Evolutionary conservation across 106 monocot species (phyloP).

Genomic region (Chionographis japonica): DNA sequence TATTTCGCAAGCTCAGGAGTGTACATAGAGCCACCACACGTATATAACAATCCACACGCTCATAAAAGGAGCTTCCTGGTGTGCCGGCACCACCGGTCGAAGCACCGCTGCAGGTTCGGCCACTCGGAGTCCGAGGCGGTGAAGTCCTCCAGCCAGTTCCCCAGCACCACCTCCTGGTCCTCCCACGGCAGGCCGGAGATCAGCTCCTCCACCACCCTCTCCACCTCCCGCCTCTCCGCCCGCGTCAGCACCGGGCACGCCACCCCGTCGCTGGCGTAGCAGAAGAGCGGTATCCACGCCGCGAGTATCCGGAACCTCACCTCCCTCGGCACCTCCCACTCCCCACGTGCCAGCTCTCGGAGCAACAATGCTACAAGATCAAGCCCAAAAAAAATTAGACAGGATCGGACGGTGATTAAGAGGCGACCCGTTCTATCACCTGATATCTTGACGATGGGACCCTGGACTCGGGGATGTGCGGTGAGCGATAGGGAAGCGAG

Average conservation of each 20-base stretch:
- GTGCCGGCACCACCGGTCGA: conserved; percentile 38
- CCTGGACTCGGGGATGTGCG: conserved; percentile 51
- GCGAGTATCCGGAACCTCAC: conserved; percentile 43
- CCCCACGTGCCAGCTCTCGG: conserved; percentile 25
- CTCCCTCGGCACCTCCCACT: conserved; percentile 35
- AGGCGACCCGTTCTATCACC: neutral
- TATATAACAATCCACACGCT: neutral
- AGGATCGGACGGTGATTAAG: neutral
- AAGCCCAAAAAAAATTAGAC: neutral
- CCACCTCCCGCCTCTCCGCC: conserved; percentile 30
- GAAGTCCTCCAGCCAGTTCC: conserved; percentile 50
- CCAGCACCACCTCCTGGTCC: conserved; percentile 48
- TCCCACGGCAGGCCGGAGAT: conserved; percentile 32
- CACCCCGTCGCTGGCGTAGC: conserved; percentile 43
- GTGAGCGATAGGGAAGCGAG: conserved; percentile 32
- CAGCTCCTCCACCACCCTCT: conserved; percentile 31
- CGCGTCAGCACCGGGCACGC: conserved; percentile 37
- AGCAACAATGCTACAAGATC: conserved; percentile 23
- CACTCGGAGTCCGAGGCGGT: conserved; percentile 38
- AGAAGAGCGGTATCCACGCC: conserved; percentile 47
- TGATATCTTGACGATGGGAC: conserved; percentile 37
- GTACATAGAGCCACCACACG: too few relatives aligned
- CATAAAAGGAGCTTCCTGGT: conserved; percentile 30
- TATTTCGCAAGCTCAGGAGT: too few relatives aligned
- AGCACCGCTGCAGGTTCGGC: conserved; percentile 42